Percentiles rank a stretch among this genome's conserved stretches.
These are phyloP conservation scores for Rhodomyrtus psidioides DNA, from an alignment of 441 rosid species.

Conservation along the genomic window DNA sequence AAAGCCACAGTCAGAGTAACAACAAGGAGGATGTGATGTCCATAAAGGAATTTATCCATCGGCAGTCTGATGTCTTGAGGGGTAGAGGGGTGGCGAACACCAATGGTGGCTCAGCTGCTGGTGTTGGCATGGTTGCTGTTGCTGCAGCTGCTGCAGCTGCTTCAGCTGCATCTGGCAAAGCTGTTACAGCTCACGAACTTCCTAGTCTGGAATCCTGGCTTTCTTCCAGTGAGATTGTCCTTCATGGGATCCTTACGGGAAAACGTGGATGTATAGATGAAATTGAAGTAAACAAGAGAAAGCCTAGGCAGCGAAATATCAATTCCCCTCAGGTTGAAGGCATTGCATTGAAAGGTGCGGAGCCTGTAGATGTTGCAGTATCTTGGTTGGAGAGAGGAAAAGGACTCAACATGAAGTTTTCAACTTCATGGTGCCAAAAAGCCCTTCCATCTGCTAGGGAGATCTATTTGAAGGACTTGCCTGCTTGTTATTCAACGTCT, in stretches of 20 bases:
- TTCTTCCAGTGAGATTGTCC: slow-evolving; percentile 46
- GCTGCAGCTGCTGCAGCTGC: slow-evolving; percentile 93
- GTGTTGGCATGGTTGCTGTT: slow-evolving; percentile 75
- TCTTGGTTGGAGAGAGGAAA: slow-evolving; percentile 59
- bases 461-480: slow-evolving; percentile 60
- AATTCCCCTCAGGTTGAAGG: slow-evolving; percentile 38
- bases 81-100: slow-evolving; percentile 53
- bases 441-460: slow-evolving; percentile 72
- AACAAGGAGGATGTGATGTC: slow-evolving; percentile 54
- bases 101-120: slow-evolving; percentile 48
- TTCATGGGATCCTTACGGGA: slow-evolving; percentile 55
- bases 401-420: slow-evolving; percentile 58
- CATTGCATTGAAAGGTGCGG: slow-evolving; percentile 28
- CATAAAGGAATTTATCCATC: slow-evolving; percentile 62
- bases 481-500: slow-evolving; percentile 65
- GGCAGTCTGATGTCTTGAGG: slow-evolving; percentile 70
- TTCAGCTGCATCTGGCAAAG: slow-evolving; percentile 60
- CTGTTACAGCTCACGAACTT: slow-evolving; percentile 44
- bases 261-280: slow-evolving; percentile 41
- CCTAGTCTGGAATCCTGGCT: slow-evolving; percentile 65
- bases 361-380: slow-evolving; percentile 51
- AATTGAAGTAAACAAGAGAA: slow-evolving; percentile 43
- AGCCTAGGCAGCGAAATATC: slow-evolving; percentile 41
- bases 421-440: slow-evolving; percentile 72
- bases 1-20: slow-evolving; percentile 44